phyloP scores from a whole-genome alignment of 2,329 filamentous ascomycete genomes.

The Colletotrichum falcatum region DNA sequence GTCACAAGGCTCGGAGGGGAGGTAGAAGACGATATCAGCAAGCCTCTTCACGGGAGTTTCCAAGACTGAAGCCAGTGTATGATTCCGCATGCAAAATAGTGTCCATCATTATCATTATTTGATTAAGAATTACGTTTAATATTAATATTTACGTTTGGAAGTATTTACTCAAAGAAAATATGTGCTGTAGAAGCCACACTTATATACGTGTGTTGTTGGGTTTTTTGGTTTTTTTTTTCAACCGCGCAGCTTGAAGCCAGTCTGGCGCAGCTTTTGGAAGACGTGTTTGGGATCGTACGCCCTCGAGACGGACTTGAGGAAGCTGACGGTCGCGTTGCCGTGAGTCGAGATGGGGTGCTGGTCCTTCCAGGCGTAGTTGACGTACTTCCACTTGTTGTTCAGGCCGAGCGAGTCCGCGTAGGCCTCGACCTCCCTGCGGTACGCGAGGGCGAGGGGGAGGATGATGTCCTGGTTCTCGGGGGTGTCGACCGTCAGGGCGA shows the following conservation, averaged over 20 bases:
- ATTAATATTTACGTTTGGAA: no score
- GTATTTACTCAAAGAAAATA: no score
- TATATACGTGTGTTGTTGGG: neutral
- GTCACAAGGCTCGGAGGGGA: no score
- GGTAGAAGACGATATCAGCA: no score
- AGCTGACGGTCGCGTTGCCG: conserved; percentile 50
- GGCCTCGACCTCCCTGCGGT: conserved; percentile 65
- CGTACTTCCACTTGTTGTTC: conserved; percentile 53
- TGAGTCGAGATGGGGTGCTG: conserved; percentile 55
- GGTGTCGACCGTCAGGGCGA: conserved; percentile 54
- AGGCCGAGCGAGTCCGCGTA: conserved; percentile 46
- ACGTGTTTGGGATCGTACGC: conserved; percentile 51
- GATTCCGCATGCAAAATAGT: no score
- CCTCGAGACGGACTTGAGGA: conserved; percentile 46
- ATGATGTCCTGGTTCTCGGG: conserved; percentile 51
- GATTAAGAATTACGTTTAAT: no score
- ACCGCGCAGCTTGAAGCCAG: conserved; percentile 47
- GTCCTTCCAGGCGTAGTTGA: conserved; percentile 57
- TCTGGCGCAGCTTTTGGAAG: conserved; percentile 50
- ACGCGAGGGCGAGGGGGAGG: conserved; percentile 64
- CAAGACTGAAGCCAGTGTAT: no score
- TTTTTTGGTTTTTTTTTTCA: no score
- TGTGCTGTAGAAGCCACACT: no score
- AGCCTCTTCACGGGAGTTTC: no score
- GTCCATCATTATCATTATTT: no score